A percentile compares a stretch with the other conserved stretches of the same genome.
These are phyloP conservation scores for Pouteria campechiana DNA, from an alignment of 179 eudicot species.

Conservation along the genomic window DNA sequence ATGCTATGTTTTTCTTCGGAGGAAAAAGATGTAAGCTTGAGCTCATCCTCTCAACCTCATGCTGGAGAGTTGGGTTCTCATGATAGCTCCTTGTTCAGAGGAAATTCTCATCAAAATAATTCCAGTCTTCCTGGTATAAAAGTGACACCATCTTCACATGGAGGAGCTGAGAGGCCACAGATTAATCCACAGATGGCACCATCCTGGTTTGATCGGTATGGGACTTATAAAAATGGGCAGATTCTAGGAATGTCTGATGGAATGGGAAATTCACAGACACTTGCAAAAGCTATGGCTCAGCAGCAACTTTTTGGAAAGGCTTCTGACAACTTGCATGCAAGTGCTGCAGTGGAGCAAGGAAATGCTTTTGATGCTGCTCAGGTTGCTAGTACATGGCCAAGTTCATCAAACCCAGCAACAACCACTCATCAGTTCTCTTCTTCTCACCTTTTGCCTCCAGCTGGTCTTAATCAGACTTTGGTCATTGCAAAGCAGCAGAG, in stretches of 20 bases:
- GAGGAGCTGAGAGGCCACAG: slow-evolving; percentile 8
- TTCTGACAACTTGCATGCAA: slow-evolving; percentile 4
- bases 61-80: too few species aligned
- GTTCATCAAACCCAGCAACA: slow-evolving; percentile 3
- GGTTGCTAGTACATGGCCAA: slow-evolving; percentile 8
- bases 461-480: slow-evolving; percentile 10
- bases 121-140: neutral
- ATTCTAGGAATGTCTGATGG: slow-evolving; percentile 12
- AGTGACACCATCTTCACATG: slow-evolving; percentile 6
- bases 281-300: slow-evolving; percentile 4
- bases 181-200: slow-evolving; percentile 21
- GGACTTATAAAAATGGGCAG: slow-evolving; percentile 18
- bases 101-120: slow-evolving; percentile 3
- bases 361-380: slow-evolving; percentile 9
- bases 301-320: slow-evolving; percentile 9
- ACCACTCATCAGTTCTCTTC: slow-evolving; percentile 6
- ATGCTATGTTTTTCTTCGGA: slow-evolving; percentile 5
- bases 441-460: slow-evolving; percentile 12
- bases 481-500: slow-evolving; percentile 16
- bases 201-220: slow-evolving; percentile 23
- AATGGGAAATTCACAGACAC: too few species aligned
- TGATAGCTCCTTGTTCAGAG: slow-evolving; percentile 3
- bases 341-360: slow-evolving; percentile 6
- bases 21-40: slow-evolving; percentile 7
- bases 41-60: slow-evolving; percentile 7